A percentile compares a stretch with the other conserved stretches of the same genome.
phyloP scores from a whole-genome alignment of 2,329 filamentous ascomycete species.

The Chaetomiaceae sp. region DNA sequence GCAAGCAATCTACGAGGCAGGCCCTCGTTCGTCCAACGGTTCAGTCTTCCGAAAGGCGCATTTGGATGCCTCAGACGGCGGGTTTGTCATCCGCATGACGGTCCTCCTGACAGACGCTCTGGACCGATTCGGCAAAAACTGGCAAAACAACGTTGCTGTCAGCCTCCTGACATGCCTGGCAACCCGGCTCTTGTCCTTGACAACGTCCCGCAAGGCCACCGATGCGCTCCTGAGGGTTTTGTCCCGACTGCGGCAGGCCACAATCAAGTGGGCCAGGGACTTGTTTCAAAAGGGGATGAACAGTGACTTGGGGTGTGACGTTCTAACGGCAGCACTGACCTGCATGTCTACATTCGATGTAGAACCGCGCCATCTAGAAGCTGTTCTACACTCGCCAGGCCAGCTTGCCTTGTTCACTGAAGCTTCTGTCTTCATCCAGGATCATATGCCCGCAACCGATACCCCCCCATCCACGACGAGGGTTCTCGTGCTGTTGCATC shows the following conservation, averaged over 20 bases:
- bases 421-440: conserved; percentile 15
- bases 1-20: conserved; percentile 50
- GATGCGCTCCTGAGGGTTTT: conserved; percentile 33
- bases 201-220: conserved; percentile 23
- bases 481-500: conserved; percentile 15
- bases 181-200: conserved; percentile 41
- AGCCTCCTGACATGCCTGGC: conserved; percentile 38
- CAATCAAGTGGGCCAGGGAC: conserved; percentile 37
- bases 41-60: conserved; percentile 35
- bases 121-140: conserved; percentile 43
- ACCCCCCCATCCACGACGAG: conserved; percentile 12
- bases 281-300: conserved; percentile 31
- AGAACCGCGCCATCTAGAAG: conserved; percentile 31
- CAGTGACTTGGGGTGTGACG: conserved; percentile 27
- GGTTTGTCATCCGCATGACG: conserved; percentile 35
- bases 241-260: conserved; percentile 30
- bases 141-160: conserved; percentile 43
- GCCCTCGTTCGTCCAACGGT: conserved; percentile 17
- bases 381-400: conserved; percentile 26
- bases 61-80: conserved; percentile 25
- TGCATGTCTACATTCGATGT: conserved; percentile 44
- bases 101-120: conserved; percentile 31
- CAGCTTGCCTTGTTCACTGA: conserved; percentile 28
- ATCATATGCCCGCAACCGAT: conserved; percentile 5
- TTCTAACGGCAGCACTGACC: conserved; percentile 39